Evolutionary conservation across 2,329 filamentous ascomycete genomes (phyloP).

Genomic region (Colletotrichum tanaceti): DNA sequence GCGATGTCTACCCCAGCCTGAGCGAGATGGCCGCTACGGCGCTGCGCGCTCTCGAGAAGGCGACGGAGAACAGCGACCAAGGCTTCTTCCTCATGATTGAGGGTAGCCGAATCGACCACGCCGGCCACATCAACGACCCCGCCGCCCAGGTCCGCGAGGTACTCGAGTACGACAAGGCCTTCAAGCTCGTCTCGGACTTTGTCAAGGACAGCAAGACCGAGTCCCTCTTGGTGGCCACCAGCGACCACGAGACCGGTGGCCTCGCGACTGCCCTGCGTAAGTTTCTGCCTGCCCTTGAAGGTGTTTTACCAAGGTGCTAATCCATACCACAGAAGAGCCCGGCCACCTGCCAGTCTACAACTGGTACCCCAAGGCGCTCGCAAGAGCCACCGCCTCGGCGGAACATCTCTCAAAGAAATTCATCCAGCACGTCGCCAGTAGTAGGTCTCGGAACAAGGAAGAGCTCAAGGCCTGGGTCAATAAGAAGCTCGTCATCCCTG

Average conservation of each 20-base stretch:
- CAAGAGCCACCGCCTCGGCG: slow-evolving; percentile 79
- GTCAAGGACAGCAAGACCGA: slow-evolving; percentile 78
- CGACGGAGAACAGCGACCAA: slow-evolving; percentile 84
- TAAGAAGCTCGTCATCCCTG: slow-evolving; percentile 72
- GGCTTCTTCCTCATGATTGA: slow-evolving; percentile 99
- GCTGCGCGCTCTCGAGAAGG: slow-evolving; percentile 80
- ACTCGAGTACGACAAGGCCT: slow-evolving; percentile 91
- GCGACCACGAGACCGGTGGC: slow-evolving; percentile 96
- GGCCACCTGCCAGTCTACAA: slow-evolving; percentile 67
- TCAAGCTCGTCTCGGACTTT: slow-evolving; percentile 86
- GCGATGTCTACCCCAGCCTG: slow-evolving; percentile 85
- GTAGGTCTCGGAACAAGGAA: slow-evolving; percentile 47
- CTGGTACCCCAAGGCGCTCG: slow-evolving; percentile 87
- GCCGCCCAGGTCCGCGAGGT: slow-evolving; percentile 91
- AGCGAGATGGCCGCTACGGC: slow-evolving; percentile 92
- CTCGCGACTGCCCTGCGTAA: slow-evolving; percentile 82
- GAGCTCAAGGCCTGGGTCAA: slow-evolving; percentile 74
- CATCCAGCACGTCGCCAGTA: slow-evolving; percentile 64
- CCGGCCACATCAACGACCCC: slow-evolving; percentile 86
- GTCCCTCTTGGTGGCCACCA: slow-evolving; percentile 87
- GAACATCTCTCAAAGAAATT: slow-evolving; percentile 77
- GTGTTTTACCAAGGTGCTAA: slow-evolving; percentile 54
- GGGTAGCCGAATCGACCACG: slow-evolving; percentile 95
- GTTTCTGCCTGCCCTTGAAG: slow-evolving; percentile 44
- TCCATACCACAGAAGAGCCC: slow-evolving; percentile 57